phyloP scores from a whole-genome alignment of 768 basidiomycete genomes.

The Tylopilus balloui region DNA sequence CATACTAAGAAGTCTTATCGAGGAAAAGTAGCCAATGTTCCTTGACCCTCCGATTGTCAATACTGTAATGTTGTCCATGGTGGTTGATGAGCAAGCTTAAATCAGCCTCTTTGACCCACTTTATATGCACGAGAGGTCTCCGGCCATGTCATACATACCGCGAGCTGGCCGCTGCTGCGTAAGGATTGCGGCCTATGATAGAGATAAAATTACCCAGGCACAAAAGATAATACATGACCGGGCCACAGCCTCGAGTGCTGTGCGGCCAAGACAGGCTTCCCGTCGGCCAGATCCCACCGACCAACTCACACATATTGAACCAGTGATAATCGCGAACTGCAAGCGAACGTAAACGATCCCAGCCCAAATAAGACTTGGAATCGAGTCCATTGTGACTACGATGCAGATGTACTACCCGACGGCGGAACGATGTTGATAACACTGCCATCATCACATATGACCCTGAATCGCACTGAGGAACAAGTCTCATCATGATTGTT shows the following conservation, averaged over 20 bases:
- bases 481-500: neutral
- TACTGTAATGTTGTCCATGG: slow-evolving; percentile 27
- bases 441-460: slow-evolving; percentile 59
- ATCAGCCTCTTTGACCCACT: neutral
- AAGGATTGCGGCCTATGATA: too few species aligned
- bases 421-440: slow-evolving; percentile 34
- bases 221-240: neutral
- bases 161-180: too few species aligned
- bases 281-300: neutral
- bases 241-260: neutral
- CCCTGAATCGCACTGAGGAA: slow-evolving; percentile 56
- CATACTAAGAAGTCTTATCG: slow-evolving; percentile 46
- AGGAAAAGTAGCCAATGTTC: slow-evolving; percentile 51
- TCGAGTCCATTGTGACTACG: neutral
- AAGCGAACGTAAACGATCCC: neutral
- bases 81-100: neutral
- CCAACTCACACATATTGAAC: neutral
- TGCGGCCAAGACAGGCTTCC: neutral
- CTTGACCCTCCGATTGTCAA: slow-evolving; percentile 51
- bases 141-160: slow-evolving; percentile 1
- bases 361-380: neutral
- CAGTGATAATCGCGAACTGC: neutral
- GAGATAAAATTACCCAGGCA: neutral
- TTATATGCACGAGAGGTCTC: slow-evolving; percentile 5
- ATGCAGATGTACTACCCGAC: neutral